phyloP scores from a whole-genome alignment of 2,329 filamentous ascomycete genomes.

The Plectosphaerella plurivora region DNA sequence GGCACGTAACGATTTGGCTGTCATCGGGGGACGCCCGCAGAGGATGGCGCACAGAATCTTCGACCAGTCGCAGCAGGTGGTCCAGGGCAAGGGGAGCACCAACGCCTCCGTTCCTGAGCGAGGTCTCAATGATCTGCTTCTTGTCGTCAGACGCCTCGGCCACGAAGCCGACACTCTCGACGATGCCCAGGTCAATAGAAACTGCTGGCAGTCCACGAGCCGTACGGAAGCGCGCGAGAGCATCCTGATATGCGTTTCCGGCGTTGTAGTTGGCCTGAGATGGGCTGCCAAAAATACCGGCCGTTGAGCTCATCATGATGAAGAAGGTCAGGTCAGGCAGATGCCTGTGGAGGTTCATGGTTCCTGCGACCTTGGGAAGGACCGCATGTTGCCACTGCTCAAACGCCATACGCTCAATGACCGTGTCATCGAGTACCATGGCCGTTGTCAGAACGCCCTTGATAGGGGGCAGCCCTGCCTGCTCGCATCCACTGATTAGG shows the following conservation, averaged over 20 bases:
- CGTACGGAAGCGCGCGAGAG: constrained; percentile 30
- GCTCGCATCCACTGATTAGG: constrained; percentile 4
- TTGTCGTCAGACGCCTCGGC: too few relatives aligned
- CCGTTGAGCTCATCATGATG: constrained; percentile 27
- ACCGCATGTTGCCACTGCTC: constrained; percentile 29
- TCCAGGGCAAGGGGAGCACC: too few relatives aligned
- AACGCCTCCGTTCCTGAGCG: too few relatives aligned
- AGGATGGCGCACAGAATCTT: too few relatives aligned
- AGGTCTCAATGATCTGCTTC: too few relatives aligned
- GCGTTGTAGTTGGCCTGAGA: constrained; percentile 35
- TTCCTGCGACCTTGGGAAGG: constrained; percentile 34
- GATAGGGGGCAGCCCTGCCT: constrained; percentile 21
- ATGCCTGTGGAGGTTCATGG: constrained; percentile 36
- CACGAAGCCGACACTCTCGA: constrained; percentile 33
- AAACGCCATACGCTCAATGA: constrained; percentile 29
- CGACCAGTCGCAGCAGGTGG: too few relatives aligned
- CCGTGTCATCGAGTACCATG: constrained; percentile 26
- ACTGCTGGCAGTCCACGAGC: constrained; percentile 29
- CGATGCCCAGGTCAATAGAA: constrained; percentile 31
- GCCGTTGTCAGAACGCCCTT: constrained; percentile 34
- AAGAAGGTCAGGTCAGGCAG: constrained; percentile 29
- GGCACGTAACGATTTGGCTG: too few relatives aligned
- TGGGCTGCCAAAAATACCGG: constrained; percentile 25
- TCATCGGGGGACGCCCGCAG: too few relatives aligned
- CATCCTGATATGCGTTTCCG: constrained; percentile 35